Conservation (phyloP, 495 filamentous ascomycete species). For the Apiosordaria backusii region DNA sequence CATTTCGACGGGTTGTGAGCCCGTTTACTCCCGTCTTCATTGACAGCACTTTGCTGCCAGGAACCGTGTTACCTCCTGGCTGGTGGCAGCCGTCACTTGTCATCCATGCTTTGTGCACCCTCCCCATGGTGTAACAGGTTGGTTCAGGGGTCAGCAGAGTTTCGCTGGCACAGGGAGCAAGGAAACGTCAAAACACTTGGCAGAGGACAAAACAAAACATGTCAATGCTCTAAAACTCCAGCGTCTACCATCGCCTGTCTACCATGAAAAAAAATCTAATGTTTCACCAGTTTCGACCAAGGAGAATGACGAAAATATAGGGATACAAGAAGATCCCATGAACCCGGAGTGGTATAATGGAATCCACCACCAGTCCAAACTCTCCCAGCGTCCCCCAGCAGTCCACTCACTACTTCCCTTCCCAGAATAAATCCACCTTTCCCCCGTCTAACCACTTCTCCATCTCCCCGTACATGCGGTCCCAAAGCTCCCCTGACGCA, state of each 20-base stretch:
- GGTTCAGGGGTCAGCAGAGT: neutral
- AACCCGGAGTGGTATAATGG: neutral
- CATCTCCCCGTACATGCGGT: slow-evolving; percentile 45
- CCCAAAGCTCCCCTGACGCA: slow-evolving; percentile 29
- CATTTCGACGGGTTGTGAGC: neutral
- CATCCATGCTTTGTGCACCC: neutral
- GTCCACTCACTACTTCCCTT: neutral
- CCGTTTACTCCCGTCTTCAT: no score
- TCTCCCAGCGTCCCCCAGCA: neutral
- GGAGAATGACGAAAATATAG: neutral
- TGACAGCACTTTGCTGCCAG: neutral
- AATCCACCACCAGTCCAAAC: neutral
- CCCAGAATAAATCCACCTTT: slow-evolving; percentile 32
- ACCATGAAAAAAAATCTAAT: neutral
- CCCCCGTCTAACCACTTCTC: slow-evolving; percentile 44
- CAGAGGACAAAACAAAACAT: no score
- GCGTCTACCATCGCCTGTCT: no score
- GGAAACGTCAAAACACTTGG: neutral
- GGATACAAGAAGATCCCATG: neutral
- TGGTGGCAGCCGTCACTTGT: neutral
- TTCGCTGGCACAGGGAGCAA: neutral
- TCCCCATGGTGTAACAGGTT: neutral
- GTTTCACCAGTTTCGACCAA: neutral
- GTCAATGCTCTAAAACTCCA: no score
- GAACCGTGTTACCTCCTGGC: neutral